Evolutionary conservation across 805 yeast species (phyloP), one percentile per base, ranked within the genome.

Genomic region (Candida dajiaensis): DNA sequence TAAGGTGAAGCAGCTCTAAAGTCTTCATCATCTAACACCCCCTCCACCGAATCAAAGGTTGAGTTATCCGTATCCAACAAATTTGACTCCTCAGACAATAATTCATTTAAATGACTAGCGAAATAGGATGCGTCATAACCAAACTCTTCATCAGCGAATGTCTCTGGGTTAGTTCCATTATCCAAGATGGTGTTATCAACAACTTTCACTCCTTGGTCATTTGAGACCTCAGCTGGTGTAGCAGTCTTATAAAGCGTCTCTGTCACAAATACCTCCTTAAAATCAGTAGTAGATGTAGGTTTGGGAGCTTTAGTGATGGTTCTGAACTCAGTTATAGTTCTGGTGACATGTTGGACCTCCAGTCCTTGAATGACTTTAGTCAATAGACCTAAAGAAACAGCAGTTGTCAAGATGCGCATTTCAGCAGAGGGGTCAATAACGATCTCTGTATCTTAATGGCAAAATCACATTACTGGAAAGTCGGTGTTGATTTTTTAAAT

Each of bases 111-210:
- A 29, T 46, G 41, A 23, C 26, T 43, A 5, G 44, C 28, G 18
- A 52, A 52, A 31, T 50, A 50, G 10, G 42, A 49, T 12, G 44
- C 21, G 42, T 44, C 48, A 39, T 38, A 52, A 1, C 49, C 52
- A 44, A 44, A 44, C n/a, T 38, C 40, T 0, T 40, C 37, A 13
- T 16, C 40, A 15, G 29, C 19, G 9, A 38, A 40, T 13, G 6
- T 40, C 10, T 38, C 46, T 28, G 31, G 5, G 6, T 28, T 13
- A 5, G 12, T n/a, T 13, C 7, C 7, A 28, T 3, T 13, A 28
- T 13, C 31, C 31, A 4, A 13, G 31, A 13, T 28, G 6, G 3
- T 28, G 31, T 16, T 25, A 16, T 39, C 16, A 31, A 15, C 44
- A 7, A 38, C 37, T 16, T 40, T 26, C n/a, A 10, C 41, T 13